Base-by-base conservation (phyloP, 345 rosid species). In the Eucalyptus marginata region DNA sequence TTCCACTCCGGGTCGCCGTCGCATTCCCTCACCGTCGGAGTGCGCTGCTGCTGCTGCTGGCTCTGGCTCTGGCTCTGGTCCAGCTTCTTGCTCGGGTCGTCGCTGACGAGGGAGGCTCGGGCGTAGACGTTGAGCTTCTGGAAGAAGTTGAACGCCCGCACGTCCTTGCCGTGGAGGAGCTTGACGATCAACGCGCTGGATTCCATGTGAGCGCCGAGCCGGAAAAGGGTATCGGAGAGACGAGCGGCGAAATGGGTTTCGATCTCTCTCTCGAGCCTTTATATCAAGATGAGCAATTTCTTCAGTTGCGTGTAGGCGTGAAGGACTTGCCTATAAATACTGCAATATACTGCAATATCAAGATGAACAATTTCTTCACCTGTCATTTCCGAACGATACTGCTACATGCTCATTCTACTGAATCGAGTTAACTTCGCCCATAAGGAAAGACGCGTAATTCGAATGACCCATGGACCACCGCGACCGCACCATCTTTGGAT, bases 1-100 rank as follows among this genome's bases (percentile, higher is more conserved):
- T 93, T 91, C 96, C 96, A 94, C 88, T 94, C 96, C 3, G 96
- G 96, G 89, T 93, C 86, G 44, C 92, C 95, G 86, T 91, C 93
- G 8, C 92, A 93, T 87, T 92, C 96, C 88, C 54, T 90, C 86
- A 93, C 96, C 4, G 93, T 80, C 11, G 92, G 89, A 25, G 94
- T 93, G 40, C 93, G 91, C 25, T 90, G 95, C 27, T 88, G 89
- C 87, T 52, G 58, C 58, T 52, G 58, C 58, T 52, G 24, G 56
- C 56, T 18, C 56, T 52, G 24, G 56, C 56, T 18, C 56, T 52
- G 10, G 58, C 40, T 62, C 86, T 89, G 76, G 71, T 51, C 56
- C 84, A 89, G 15, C 87, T 90, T 90, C 87, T 90, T 92, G 36
- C 84, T 87, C 8, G 92, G 90, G 76, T 92, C 93, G 18, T 90